A percentile compares a stretch with the other conserved stretches of the same genome.
Conservation (phyloP, 2,329 filamentous ascomycete genomes). For the Arthrobotrys pseudoclavata region DNA sequence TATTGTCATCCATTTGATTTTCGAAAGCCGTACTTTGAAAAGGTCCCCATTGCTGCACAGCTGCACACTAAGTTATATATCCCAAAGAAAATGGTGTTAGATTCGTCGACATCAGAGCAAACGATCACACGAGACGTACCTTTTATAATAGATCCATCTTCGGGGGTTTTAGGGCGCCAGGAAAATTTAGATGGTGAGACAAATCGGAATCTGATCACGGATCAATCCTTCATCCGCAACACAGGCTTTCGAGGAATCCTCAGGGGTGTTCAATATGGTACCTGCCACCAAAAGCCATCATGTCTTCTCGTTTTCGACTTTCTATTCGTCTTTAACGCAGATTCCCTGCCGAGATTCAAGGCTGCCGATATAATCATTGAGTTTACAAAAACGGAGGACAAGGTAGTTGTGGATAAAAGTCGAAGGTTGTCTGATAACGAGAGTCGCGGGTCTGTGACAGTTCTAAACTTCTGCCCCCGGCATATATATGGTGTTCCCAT, state of each 20-base stretch:
- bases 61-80: no score
- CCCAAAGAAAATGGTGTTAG: neutral
- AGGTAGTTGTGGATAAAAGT: neutral
- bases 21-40: no score
- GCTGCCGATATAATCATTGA: slow-evolving; percentile 3
- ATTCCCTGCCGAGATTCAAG: neutral
- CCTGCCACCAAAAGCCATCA: slow-evolving; percentile 14
- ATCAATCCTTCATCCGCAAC: neutral
- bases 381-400: neutral
- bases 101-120: neutral
- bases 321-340: neutral
- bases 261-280: slow-evolving; percentile 9
- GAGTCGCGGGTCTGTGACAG: neutral
- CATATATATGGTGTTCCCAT: neutral
- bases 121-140: neutral
- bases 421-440: neutral
- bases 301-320: slow-evolving; percentile 12
- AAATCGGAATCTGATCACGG: neutral
- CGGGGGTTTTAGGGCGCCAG: slow-evolving; percentile 5
- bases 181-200: neutral
- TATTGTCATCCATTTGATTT: no score
- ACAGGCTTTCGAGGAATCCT: slow-evolving; percentile 10
- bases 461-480: neutral
- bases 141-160: neutral
- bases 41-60: no score